Conservation (phyloP, 306 rosid species). For the Quercus cerris region DNA sequence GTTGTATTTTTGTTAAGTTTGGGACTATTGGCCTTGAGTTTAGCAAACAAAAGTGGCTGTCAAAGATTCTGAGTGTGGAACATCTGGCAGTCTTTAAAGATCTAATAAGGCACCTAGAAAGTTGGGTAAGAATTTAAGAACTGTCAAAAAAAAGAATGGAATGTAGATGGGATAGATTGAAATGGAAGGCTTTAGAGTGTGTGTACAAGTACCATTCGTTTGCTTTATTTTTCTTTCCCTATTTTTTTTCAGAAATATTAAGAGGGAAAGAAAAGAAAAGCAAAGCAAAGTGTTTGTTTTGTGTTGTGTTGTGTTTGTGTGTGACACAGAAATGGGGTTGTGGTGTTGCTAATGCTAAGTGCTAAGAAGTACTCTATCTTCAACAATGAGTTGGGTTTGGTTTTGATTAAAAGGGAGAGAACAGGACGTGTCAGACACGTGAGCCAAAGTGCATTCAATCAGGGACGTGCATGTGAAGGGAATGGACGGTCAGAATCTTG, state of each 20-base stretch:
- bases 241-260: conserved; percentile 26
- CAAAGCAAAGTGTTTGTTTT: background rate
- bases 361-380: too few species aligned
- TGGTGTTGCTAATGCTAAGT: too few species aligned
- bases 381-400: background rate
- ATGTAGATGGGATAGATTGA: conserved; percentile 12
- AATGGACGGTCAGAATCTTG: conserved; percentile 25
- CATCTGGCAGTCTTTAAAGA: conserved; percentile 49
- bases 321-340: too few species aligned
- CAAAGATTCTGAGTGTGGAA: conserved; percentile 46
- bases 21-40: conserved; percentile 54
- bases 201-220: background rate
- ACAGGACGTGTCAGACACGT: conserved; percentile 51
- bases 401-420: conserved; percentile 29
- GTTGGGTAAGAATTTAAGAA: conserved; percentile 27
- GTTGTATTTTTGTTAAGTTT: conserved; percentile 29
- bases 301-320: too few species aligned
- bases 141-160: conserved; percentile 33
- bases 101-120: conserved; percentile 22
- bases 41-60: conserved; percentile 47
- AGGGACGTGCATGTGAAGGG: conserved; percentile 54
- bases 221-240: background rate
- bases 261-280: conserved; percentile 29
- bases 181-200: conserved; percentile 12
- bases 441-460: conserved; percentile 44